Base-by-base conservation (phyloP, 2,329 filamentous ascomycete species). In the Ophiostoma perfectum region DNA sequence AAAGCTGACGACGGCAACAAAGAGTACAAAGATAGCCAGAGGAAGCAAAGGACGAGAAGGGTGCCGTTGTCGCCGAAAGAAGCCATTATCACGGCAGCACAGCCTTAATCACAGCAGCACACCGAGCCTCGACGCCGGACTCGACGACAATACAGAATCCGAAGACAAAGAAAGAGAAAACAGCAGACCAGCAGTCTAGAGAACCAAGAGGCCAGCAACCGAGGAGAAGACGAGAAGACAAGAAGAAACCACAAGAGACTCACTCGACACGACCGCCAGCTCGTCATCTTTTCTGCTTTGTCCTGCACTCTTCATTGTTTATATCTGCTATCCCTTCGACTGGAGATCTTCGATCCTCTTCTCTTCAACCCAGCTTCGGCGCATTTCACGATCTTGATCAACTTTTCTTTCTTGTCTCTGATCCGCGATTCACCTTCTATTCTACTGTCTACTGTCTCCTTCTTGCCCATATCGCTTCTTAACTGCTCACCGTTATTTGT, bases 161-260 rank as follows among this genome's bases (percentile, higher is more conserved):
- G 47, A 36, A 14, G 7, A 64, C n/a, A 64, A 41, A 64, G 62
- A 44, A 45, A 64, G 39, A 62, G 27, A 39, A 39, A 18, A 41
- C 27, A 36, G 36, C 27, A 60, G 49, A 55, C 49, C 39, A 27
- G 55, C 38, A 36, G 39, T 27, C 12, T 38, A 2, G 52, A 58
- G 9, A 27, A 55, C 49, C 18, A 3, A 6, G 45, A 49, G 16
- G 8, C 49, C 18, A 18, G 36, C 38, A 4, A 36, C 14, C 16
- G 60, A 63, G 12, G 11, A 27, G 27, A 39, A 16, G 38, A 44
- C 39, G 18, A 45, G 6, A 44, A 42, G 45, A 44, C 62, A 18
- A n/a, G 14, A 2, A 45, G 6, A 42, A 27, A 14, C 3, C 6
- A 4, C 38, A n/a, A 42, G 14, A 41, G 39, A 63, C 39, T 38